Percentiles rank a stretch among this genome's conserved stretches.
phyloP scores from a whole-genome alignment of 108 stramenopile species.

The Discostella pseudostelligera region DNA sequence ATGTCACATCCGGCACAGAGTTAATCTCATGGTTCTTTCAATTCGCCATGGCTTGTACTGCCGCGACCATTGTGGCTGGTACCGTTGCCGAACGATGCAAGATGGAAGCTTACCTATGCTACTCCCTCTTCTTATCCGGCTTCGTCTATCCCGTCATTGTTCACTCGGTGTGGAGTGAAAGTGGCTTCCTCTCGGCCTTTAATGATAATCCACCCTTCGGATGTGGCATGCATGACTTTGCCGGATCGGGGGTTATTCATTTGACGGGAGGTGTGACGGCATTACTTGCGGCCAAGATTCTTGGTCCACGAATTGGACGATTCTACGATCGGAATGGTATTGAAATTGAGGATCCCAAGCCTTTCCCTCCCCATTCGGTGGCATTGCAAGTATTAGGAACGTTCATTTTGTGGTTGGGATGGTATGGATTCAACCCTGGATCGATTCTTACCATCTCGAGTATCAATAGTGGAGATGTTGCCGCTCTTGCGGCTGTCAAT shows the following conservation, averaged over 20 bases:
- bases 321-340: slow-evolving; percentile 80
- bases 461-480: slow-evolving; percentile 38
- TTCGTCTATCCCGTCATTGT: slow-evolving; percentile 70
- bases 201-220: slow-evolving; percentile 56
- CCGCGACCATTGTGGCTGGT: slow-evolving; percentile 69
- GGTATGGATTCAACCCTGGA: slow-evolving; percentile 89
- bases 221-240: slow-evolving; percentile 74
- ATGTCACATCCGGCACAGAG: slow-evolving; percentile 11
- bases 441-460: slow-evolving; percentile 59
- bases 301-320: slow-evolving; percentile 74
- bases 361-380: slow-evolving; percentile 76
- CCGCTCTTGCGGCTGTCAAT: slow-evolving; percentile 79
- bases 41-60: slow-evolving; percentile 53
- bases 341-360: slow-evolving; percentile 53
- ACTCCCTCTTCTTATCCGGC: slow-evolving; percentile 58
- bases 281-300: slow-evolving; percentile 50
- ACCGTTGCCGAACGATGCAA: slow-evolving; percentile 72
- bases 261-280: slow-evolving; percentile 61
- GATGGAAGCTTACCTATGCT: slow-evolving; percentile 65
- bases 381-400: slow-evolving; percentile 73
- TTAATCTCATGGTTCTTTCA: slow-evolving; percentile 54
- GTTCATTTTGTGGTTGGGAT: slow-evolving; percentile 92
- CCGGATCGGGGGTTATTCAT: slow-evolving; percentile 83
- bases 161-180: slow-evolving; percentile 44
- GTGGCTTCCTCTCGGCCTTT: slow-evolving; percentile 44